A percentile compares a stretch with the other conserved stretches of the same genome.
Evolutionary conservation across 1,139 yeast species (phyloP).

Genomic region (Yamadazyma taylorii): DNA sequence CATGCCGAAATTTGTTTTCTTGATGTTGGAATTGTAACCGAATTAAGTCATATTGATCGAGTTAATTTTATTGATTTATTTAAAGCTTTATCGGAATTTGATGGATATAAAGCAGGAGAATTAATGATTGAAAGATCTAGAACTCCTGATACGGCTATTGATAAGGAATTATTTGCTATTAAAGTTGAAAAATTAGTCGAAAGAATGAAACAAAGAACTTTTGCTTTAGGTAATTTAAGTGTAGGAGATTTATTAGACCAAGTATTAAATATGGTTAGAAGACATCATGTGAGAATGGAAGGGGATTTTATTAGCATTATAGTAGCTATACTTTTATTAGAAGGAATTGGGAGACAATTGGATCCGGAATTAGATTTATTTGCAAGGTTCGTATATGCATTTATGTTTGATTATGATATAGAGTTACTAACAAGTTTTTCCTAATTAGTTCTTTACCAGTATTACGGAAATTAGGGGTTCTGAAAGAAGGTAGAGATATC

Average conservation of each 20-base stretch:
- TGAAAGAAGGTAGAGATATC: conserved; percentile 62
- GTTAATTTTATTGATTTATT: conserved; percentile 86
- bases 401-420: conserved; percentile 59
- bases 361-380: conserved; percentile 92
- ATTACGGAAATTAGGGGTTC: conserved; percentile 74
- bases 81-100: conserved; percentile 85
- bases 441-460: conserved; percentile 85
- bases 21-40: conserved; percentile 93
- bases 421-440: conserved; percentile 24
- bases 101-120: conserved; percentile 93
- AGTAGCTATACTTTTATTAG: conserved; percentile 83
- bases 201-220: conserved; percentile 81
- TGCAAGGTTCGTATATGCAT: conserved; percentile 84
- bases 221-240: conserved; percentile 87
- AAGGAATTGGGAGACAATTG: conserved; percentile 92
- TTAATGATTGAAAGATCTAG: conserved; percentile 92
- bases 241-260: conserved; percentile 89
- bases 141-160: conserved; percentile 89
- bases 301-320: conserved; percentile 94
- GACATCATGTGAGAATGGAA: conserved; percentile 96
- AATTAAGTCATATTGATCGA: conserved; percentile 73
- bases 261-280: conserved; percentile 86
- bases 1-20: conserved; percentile 87
- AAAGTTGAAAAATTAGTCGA: conserved; percentile 83
- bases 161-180: conserved; percentile 80